Evolutionary conservation across 495 filamentous ascomycete species (phyloP).

Genomic region (Bryoglossum gracile): DNA sequence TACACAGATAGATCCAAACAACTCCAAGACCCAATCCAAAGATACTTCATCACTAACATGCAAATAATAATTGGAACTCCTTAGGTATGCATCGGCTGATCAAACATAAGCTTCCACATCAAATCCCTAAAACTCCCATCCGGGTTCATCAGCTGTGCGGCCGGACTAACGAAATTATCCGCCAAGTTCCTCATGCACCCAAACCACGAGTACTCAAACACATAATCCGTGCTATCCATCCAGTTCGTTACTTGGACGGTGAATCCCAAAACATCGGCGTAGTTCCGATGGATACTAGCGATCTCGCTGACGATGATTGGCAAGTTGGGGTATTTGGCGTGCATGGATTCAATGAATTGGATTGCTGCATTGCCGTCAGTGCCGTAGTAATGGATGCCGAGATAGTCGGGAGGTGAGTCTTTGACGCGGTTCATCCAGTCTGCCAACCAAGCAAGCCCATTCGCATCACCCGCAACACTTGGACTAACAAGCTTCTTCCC

Average conservation of each 20-base stretch:
- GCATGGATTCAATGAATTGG: conserved; percentile 23
- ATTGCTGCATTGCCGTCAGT: neutral
- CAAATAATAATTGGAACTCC: no score
- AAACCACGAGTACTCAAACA: conserved; percentile 38
- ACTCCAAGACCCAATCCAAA: no score
- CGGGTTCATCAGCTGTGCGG: conserved; percentile 35
- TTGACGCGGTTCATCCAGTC: conserved; percentile 34
- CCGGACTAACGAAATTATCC: conserved; percentile 36
- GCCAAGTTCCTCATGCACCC: conserved; percentile 35
- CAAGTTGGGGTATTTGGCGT: conserved; percentile 28
- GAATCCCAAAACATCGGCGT: conserved; percentile 29
- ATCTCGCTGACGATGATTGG: conserved; percentile 34
- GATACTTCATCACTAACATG: no score
- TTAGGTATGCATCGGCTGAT: conserved; percentile 4
- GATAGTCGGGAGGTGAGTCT: conserved; percentile 27
- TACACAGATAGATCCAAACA: no score
- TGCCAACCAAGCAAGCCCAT: conserved; percentile 33
- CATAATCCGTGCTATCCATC: conserved; percentile 32
- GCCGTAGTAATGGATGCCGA: conserved; percentile 30
- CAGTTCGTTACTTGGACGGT: conserved; percentile 35
- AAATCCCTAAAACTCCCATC: conserved; percentile 33
- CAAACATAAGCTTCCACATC: conserved; percentile 7
- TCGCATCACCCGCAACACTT: conserved; percentile 26
- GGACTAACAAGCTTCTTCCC: conserved; percentile 35
- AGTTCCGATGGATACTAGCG: conserved; percentile 32